Base-by-base conservation (phyloP, 345 rosid genomes). In the Laguncularia racemosa region DNA sequence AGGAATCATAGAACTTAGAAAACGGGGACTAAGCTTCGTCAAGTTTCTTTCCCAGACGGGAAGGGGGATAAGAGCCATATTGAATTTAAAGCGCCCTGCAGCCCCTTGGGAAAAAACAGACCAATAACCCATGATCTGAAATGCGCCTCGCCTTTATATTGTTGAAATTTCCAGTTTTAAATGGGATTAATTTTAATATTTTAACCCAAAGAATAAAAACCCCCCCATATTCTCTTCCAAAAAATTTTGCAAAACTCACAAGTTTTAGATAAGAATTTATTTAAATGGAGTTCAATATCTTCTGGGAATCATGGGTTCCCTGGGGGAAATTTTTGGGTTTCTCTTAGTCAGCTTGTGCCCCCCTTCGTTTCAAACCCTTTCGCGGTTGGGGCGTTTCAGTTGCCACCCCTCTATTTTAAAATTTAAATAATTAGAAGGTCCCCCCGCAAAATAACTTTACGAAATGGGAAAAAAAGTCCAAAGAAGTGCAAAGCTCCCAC, bases 391-490 rank as follows among this genome's bases (percentile, higher is more conserved):
- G 74, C 52, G 76, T 65, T 57, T 93, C 97, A 93, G 74, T 71
- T 93, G 97, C 97, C 97, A 89, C n/a, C n/a, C 72, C 89, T 78
- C 99, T 92, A 83, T 20, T 66, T 46, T n/a, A n/a, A 44, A 49
- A 53, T 14, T 17, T 15, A 20, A 20, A 20, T 12, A 21, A 44
- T 44, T 15, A 52, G 10, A 40, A 48, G 40, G 40, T 33, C n/a
- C 9, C 4, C 40, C 28, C 40, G 7, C 9, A 54, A 26, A 18
- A 54, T 16, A 6, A 33, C 9, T 33, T 33, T 7, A 50, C 11
- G 7, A 19, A 13, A 16, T 38, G n/a, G 15, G 11, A 17, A 14
- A 46, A 10, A 40, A 46, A 18, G 28, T 23, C 28, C 28, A 23
- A 67, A 28, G 11, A 20, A 20, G 20, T 33, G 15, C 14, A 17